These are phyloP conservation scores for Apocynum venetum DNA, from an alignment of 257 asterid genomes.

Conservation along the genomic window DNA sequence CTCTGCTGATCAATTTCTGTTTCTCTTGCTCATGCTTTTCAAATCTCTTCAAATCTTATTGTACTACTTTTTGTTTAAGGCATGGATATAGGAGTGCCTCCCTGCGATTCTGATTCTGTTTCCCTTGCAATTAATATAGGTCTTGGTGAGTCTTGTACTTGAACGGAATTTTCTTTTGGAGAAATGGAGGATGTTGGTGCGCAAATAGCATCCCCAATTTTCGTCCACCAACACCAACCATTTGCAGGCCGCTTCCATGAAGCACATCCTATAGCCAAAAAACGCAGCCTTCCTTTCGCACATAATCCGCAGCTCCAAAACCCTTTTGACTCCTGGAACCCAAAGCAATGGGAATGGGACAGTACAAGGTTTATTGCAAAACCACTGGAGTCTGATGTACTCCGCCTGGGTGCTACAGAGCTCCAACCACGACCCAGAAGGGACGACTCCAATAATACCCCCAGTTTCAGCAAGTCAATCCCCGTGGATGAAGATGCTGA, in stretches of 20 bases:
- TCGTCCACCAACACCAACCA: constrained; percentile 53
- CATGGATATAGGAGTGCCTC: neutral
- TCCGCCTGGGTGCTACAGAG: constrained; percentile 6
- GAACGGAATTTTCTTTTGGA: neutral
- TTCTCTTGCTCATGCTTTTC: neutral
- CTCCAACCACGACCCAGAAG: constrained; percentile 3
- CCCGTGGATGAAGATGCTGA: constrained; percentile 23
- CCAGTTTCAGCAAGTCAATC: constrained; percentile 19
- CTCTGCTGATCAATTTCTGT: neutral
- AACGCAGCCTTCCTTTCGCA: constrained; percentile 52
- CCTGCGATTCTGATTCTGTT: neutral
- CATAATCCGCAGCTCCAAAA: constrained; percentile 23
- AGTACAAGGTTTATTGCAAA: constrained; percentile 62
- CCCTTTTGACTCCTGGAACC: constrained; percentile 53
- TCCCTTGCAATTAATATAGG: neutral
- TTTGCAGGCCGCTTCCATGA: constrained; percentile 37
- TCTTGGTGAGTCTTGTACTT: neutral
- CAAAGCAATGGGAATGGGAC: constrained; percentile 76
- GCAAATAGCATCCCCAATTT: constrained; percentile 50
- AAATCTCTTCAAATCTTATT: neutral
- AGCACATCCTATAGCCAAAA: constrained; percentile 40
- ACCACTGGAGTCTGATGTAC: constrained; percentile 38
- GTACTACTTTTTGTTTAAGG: neutral
- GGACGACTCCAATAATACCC: constrained; percentile 20
- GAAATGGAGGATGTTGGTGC: constrained; percentile 63